Evolutionary conservation across 2,329 filamentous ascomycete species (phyloP).

Genomic region (Didymella sp.): DNA sequence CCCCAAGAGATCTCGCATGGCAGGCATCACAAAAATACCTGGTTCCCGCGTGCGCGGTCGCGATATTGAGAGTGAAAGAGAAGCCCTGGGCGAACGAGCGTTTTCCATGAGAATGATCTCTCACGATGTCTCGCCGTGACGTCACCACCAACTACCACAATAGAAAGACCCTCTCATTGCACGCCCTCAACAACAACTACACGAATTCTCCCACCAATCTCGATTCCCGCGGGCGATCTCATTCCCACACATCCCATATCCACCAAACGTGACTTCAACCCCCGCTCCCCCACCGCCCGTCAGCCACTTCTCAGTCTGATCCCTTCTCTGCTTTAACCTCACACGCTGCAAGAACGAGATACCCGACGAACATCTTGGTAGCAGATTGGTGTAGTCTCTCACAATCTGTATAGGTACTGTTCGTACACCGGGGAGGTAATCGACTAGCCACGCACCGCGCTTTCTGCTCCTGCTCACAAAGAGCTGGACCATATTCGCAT

Average conservation of each 20-base stretch:
- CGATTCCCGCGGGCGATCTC: not conserved
- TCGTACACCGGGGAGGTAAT: not conserved
- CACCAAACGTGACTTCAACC: not conserved
- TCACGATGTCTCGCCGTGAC: too few relatives aligned
- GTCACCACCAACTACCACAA: not conserved
- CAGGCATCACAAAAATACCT: too few relatives aligned
- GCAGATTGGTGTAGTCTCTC: not conserved
- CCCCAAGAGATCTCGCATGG: too few relatives aligned
- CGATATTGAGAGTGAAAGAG: too few relatives aligned
- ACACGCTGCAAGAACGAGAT: not conserved
- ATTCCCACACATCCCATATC: not conserved
- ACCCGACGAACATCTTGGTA: not conserved
- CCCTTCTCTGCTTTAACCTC: not conserved
- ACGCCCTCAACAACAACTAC: not conserved
- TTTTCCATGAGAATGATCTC: too few relatives aligned
- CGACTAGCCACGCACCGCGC: not conserved
- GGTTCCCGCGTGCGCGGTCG: too few relatives aligned
- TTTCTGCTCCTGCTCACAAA: not conserved
- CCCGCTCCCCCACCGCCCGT: not conserved
- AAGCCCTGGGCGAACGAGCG: too few relatives aligned
- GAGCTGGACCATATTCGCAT: not conserved
- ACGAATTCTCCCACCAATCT: not conserved
- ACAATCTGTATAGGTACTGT: not conserved
- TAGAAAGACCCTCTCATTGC: not conserved
- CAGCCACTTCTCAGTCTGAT: not conserved